These are phyloP conservation scores for Butyriboletus loyo DNA, from an alignment of 768 basidiomycete species.

Conservation along the genomic window DNA sequence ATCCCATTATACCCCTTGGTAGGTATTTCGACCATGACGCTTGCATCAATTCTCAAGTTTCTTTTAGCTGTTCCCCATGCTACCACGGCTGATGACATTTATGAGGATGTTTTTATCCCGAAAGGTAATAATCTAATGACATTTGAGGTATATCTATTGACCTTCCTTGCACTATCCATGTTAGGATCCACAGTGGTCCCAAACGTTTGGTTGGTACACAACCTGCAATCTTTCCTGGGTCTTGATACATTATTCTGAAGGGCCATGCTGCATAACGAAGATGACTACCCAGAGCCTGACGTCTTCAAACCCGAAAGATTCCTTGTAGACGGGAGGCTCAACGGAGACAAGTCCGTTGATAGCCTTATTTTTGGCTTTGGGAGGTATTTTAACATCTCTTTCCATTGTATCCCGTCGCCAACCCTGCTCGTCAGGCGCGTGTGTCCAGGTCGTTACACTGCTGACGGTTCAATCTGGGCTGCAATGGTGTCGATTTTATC, in stretches of 20 bases:
- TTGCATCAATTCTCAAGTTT: neutral
- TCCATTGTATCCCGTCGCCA: neutral
- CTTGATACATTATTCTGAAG: constrained; percentile 4
- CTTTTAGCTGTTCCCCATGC: constrained; percentile 15
- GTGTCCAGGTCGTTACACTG: constrained; percentile 33
- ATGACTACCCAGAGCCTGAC: constrained; percentile 17
- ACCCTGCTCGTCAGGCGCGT: constrained; percentile 15
- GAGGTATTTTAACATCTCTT: constrained; percentile 7
- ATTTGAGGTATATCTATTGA: neutral
- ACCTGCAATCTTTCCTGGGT: neutral
- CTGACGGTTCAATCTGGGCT: constrained; percentile 30
- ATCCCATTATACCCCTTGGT: constrained; percentile 17
- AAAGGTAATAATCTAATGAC: constrained; percentile 13
- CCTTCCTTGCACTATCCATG: neutral
- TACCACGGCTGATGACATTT: constrained; percentile 19
- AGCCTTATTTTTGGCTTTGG: constrained; percentile 23
- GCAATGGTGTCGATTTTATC: constrained; percentile 26
- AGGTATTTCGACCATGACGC: neutral
- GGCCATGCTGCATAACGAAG: constrained; percentile 13
- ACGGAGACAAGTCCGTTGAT: neutral
- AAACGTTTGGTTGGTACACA: constrained; percentile 18
- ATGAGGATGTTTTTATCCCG: constrained; percentile 18
- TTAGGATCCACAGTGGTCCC: constrained; percentile 17
- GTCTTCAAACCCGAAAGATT: constrained; percentile 34
- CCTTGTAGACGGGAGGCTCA: constrained; percentile 14